Percentiles rank a stretch among this genome's conserved stretches.
These are phyloP conservation scores for Calonectria multiphialidica DNA, from an alignment of 2,329 filamentous ascomycete species.

Conservation along the genomic window DNA sequence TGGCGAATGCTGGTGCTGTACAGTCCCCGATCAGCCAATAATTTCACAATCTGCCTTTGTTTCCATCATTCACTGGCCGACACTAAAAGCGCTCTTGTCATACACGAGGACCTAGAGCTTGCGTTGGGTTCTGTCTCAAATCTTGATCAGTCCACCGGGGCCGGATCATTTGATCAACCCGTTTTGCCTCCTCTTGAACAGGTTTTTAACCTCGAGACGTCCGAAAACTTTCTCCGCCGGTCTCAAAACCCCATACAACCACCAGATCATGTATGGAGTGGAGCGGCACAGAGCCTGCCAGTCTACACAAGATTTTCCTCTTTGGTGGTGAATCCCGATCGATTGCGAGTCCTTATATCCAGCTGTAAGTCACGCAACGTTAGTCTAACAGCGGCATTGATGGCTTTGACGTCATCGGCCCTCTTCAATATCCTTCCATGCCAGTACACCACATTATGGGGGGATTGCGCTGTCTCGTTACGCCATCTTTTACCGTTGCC, in stretches of 20 bases:
- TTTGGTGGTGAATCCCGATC: not conserved
- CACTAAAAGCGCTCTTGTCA: constrained; percentile 7
- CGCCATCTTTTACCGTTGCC: constrained; percentile 8
- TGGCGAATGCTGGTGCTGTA: constrained; percentile 1
- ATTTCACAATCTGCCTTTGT: not conserved
- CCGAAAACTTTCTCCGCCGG: not conserved
- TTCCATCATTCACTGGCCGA: constrained; percentile 11
- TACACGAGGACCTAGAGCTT: constrained; percentile 4
- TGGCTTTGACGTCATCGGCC: not conserved
- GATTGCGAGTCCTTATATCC: not conserved
- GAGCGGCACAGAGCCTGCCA: not conserved
- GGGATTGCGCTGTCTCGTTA: constrained; percentile 24
- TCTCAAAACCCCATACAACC: not conserved
- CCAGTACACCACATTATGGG: constrained; percentile 11
- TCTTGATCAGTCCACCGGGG: too few relatives aligned
- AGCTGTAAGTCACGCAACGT: not conserved
- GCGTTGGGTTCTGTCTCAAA: not conserved
- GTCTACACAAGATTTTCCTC: constrained; percentile 5
- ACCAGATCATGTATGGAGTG: not conserved
- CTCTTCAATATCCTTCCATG: constrained; percentile 12
- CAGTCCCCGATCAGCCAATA: not conserved
- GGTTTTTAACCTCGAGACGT: not conserved
- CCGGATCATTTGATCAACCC: too few relatives aligned
- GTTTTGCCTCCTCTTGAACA: not conserved
- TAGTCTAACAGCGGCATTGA: not conserved